Conservation (phyloP, 2,329 filamentous ascomycete genomes). For the Trichoderma harzianum region DNA sequence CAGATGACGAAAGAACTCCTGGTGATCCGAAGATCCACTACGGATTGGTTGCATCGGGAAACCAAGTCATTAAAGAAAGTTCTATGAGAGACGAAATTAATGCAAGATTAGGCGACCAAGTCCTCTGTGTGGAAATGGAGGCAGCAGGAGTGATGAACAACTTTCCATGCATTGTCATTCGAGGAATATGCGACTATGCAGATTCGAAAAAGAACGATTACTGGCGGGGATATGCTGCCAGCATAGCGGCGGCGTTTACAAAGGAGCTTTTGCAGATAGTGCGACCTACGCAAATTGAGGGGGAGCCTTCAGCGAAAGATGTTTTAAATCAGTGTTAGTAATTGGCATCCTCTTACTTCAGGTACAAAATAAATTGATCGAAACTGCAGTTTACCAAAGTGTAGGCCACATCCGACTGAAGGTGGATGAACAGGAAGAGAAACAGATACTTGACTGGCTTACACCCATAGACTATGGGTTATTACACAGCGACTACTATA, state of each 20-base stretch:
- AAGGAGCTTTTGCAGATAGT: neutral
- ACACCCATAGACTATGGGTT: neutral
- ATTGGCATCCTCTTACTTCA: no score
- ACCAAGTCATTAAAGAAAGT: neutral
- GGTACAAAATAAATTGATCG: neutral
- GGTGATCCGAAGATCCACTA: neutral
- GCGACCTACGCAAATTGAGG: neutral
- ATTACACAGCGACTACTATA: neutral
- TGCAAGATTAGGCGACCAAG: neutral
- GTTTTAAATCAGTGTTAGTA: neutral
- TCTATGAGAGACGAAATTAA: neutral
- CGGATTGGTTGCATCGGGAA: neutral
- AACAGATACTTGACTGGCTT: neutral
- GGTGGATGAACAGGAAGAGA: neutral
- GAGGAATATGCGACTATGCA: neutral
- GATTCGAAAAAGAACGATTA: neutral
- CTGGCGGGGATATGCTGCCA: neutral
- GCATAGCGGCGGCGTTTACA: neutral
- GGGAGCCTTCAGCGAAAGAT: neutral
- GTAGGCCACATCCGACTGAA: neutral
- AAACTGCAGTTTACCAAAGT: neutral
- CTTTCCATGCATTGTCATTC: neutral
- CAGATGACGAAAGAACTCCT: neutral
- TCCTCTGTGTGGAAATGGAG: neutral
- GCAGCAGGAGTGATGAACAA: neutral